phyloP scores from a whole-genome alignment of 306 rosid species.

The Cicer chorassanicum region DNA sequence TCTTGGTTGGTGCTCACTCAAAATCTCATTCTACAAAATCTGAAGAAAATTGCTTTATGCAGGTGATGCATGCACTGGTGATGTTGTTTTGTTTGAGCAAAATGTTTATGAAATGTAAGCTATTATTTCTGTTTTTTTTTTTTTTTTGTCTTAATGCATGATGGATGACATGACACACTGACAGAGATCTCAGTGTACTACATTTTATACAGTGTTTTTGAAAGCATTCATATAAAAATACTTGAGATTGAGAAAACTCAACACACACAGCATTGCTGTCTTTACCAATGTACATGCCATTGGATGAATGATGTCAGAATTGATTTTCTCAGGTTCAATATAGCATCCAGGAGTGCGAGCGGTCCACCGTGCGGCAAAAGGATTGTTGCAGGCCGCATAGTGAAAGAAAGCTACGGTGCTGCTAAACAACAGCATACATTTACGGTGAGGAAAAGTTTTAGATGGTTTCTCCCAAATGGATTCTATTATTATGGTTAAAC shows the following conservation, averaged over 20 bases:
- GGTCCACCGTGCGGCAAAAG: conserved; percentile 86
- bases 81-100: conserved; percentile 90
- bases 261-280: background rate
- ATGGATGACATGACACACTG: background rate
- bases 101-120: conserved; percentile 87
- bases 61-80: conserved; percentile 96
- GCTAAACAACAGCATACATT: conserved; percentile 93
- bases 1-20: background rate
- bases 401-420: conserved; percentile 91
- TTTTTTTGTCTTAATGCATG: background rate
- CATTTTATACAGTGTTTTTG: background rate
- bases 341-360: conserved; percentile 72
- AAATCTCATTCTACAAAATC: conserved; percentile 28
- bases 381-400: conserved; percentile 79
- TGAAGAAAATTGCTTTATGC: conserved; percentile 45
- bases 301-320: conserved; percentile 16
- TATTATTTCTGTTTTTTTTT: background rate
- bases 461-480: conserved; percentile 21
- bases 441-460: conserved; percentile 62
- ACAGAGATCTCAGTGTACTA: conserved; percentile 8
- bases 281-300: conserved; percentile 3
- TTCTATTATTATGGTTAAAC: conserved; percentile 16
- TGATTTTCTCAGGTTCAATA: conserved; percentile 65
- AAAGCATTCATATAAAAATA: background rate
- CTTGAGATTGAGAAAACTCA: conserved; percentile 28